Base-by-base conservation (phyloP, 371 early-diverging fungal genomes). In the Smittium culicis region DNA sequence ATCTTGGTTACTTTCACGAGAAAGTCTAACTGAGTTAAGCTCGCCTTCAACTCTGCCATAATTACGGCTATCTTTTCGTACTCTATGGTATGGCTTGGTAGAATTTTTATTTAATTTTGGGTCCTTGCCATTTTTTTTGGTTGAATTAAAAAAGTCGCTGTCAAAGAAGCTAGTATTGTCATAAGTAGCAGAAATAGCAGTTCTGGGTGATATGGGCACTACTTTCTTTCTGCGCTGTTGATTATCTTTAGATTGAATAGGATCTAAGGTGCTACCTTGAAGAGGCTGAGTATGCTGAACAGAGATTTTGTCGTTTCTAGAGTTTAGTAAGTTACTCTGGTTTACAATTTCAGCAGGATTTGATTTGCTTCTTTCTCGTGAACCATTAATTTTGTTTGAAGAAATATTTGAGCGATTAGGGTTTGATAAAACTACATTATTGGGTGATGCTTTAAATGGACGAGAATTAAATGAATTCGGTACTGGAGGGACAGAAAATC, bases 151-250 rank as follows among this genome's bases (percentile, higher is more conserved):
- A 20, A 45, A 5, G 5, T 45, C 45, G 20, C 20, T 32, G 5
- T 59, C 60, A 16, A 25, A 16, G n/a, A 11, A 11, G n/a, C n/a
- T 14, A 11, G 28, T 5, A n/a, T 11, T 25, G 25, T 59, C 32
- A 32, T 59, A 59, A 32, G 32, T 32, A 59, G 60, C 60, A 11
- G 60, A 59, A 25, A 59, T 59, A 11, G 60, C 60, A 59, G 30
- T 59, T 14, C n/a, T 59, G 5, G 60, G 60, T 5, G 60, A 59
- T 59, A 59, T 5, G 5, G 28, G 45, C 5, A 20, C 45, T 11
- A 20, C 11, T 45, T 20, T 45, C 20, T 45, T 45, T 11, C 11
- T 11, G 5, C 11, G 11, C 45, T 45, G 45, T 11, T 11, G 5
- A 11, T 20, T 20, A 45, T 5, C 11, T 11, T 45, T 45, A 45